These are phyloP conservation scores for Eremomyces bilateralis DNA, from an alignment of 495 filamentous ascomycete species.

Conservation along the genomic window DNA sequence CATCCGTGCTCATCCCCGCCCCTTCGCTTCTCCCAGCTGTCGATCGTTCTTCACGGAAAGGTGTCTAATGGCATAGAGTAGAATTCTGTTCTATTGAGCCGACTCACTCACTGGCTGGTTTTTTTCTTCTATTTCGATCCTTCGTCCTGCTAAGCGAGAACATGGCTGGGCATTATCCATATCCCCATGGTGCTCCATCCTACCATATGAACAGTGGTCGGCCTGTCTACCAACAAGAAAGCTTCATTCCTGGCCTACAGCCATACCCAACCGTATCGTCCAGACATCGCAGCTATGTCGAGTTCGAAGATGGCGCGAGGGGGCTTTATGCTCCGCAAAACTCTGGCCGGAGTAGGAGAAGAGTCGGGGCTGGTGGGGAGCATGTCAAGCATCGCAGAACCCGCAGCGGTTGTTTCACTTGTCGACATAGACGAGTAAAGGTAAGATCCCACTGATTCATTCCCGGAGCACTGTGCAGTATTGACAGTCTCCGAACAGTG, in stretches of 20 bases:
- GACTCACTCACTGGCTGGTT: no score
- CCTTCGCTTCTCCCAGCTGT: no score
- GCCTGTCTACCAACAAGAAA: background rate
- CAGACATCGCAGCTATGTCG: constrained; percentile 4
- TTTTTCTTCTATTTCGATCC: no score
- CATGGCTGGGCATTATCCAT: no score
- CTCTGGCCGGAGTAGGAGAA: constrained; percentile 9
- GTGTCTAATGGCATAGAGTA: no score
- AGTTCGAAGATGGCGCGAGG: constrained; percentile 9
- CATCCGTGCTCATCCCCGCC: no score
- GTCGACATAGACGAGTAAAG: constrained; percentile 76
- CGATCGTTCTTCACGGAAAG: no score
- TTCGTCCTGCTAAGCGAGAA: no score
- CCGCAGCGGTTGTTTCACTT: constrained; percentile 86
- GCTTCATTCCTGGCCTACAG: constrained; percentile 2
- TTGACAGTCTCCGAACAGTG: constrained; percentile 28
- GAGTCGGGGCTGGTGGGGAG: constrained; percentile 30
- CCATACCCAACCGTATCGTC: background rate
- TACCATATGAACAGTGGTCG: background rate
- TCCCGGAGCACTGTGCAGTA: background rate
- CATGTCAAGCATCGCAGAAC: constrained; percentile 87
- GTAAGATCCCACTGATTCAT: constrained; percentile 23
- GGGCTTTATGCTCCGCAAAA: constrained; percentile 4
- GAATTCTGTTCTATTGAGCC: no score
- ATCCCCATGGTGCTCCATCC: background rate